These are phyloP conservation scores for Cicer cuneatum DNA, from an alignment of 306 rosid species.

Conservation along the genomic window DNA sequence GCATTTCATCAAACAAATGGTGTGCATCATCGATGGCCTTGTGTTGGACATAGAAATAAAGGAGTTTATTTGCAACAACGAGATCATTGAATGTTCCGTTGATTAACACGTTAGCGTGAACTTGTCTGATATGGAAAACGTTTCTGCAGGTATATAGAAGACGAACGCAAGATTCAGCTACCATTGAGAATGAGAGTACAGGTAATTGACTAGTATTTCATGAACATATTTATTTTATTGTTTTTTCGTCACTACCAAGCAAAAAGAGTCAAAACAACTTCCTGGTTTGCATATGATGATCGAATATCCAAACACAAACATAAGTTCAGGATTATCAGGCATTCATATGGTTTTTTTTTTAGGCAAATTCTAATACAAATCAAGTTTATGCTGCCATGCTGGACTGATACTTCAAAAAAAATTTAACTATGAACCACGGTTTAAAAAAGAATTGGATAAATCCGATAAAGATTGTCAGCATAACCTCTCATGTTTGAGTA, in stretches of 20 bases:
- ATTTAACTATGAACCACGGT: too few relatives aligned
- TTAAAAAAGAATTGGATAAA: too few relatives aligned
- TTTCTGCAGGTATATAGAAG: slow-evolving; percentile 57
- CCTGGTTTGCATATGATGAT: background rate
- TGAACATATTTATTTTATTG: background rate
- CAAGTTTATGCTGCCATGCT: too few relatives aligned
- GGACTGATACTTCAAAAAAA: too few relatives aligned
- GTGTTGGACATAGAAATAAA: slow-evolving; percentile 56
- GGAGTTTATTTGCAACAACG: slow-evolving; percentile 72
- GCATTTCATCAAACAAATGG: slow-evolving; percentile 59
- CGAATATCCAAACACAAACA: background rate
- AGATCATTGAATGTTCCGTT: slow-evolving; percentile 60
- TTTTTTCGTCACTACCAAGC: too few relatives aligned
- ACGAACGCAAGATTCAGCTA: slow-evolving; percentile 50
- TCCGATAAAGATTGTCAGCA: too few relatives aligned
- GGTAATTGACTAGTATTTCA: background rate
- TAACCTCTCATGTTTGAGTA: too few relatives aligned
- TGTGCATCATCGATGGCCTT: slow-evolving; percentile 56
- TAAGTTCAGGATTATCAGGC: background rate
- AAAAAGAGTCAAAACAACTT: slow-evolving; percentile 19
- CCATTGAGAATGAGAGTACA: slow-evolving; percentile 28
- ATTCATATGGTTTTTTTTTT: background rate
- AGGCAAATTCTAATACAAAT: too few relatives aligned
- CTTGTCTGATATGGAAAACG: slow-evolving; percentile 58
- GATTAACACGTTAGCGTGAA: slow-evolving; percentile 56